Conservation (phyloP, 352 stramenopile genomes). For the Phytophthora pini region DNA sequence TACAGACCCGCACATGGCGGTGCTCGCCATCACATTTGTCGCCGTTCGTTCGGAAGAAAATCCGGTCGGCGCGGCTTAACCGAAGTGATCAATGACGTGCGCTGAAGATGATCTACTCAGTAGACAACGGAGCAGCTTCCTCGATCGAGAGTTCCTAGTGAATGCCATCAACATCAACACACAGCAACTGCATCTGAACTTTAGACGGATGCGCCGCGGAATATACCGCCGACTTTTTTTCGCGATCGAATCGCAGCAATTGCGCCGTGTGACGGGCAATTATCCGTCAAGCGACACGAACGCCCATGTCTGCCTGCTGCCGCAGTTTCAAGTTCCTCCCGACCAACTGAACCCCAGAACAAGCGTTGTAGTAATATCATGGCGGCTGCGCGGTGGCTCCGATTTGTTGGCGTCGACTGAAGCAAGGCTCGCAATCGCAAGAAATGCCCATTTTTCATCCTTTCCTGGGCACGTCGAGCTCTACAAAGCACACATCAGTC, state of each 20-base stretch:
- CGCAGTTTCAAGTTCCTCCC: slow-evolving; percentile 7
- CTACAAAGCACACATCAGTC: no score
- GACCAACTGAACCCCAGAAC: not conserved
- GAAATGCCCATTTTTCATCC: not conserved
- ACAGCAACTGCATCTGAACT: no score
- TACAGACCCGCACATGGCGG: slow-evolving; percentile 18
- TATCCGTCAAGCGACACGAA: slow-evolving; percentile 3
- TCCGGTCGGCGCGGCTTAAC: slow-evolving; percentile 6
- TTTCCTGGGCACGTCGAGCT: no score
- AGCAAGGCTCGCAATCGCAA: not conserved
- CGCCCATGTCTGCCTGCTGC: not conserved
- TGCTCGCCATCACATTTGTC: slow-evolving; percentile 15
- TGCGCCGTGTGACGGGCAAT: no score
- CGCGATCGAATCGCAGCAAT: not conserved
- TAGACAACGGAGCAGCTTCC: not conserved
- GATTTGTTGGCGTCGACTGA: slow-evolving; percentile 3
- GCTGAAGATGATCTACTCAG: no score
- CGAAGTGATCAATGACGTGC: not conserved
- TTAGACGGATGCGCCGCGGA: not conserved
- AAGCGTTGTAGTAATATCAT: slow-evolving; percentile 2
- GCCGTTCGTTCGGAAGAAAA: slow-evolving; percentile 32
- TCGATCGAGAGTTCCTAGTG: not conserved
- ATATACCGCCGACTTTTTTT: not conserved
- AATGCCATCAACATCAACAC: no score
- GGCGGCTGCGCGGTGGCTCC: not conserved